These are phyloP conservation scores for Fremontodendron californicum DNA, from an alignment of 345 rosid species.

Conservation along the genomic window DNA sequence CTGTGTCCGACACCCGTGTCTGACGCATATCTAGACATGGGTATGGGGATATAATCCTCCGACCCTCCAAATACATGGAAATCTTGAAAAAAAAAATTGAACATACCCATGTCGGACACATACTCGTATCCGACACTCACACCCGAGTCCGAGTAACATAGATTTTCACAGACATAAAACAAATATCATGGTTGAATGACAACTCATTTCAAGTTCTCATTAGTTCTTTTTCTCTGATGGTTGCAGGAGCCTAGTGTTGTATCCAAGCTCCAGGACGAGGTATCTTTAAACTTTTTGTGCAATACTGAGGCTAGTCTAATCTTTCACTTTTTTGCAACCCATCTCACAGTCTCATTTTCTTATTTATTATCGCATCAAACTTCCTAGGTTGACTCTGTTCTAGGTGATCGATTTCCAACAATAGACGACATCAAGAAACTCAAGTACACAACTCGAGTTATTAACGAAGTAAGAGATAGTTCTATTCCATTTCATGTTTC, in stretches of 20 bases:
- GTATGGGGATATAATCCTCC: no score
- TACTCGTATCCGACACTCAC: no score
- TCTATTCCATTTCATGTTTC: neutral
- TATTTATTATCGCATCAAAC: slow-evolving; percentile 11
- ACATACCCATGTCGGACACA: no score
- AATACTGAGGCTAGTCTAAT: neutral
- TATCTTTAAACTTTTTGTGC: slow-evolving; percentile 18
- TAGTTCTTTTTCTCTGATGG: slow-evolving; percentile 16
- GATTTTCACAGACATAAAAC: neutral
- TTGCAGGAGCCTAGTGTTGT: slow-evolving; percentile 69
- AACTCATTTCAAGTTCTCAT: neutral
- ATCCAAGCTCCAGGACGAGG: slow-evolving; percentile 92
- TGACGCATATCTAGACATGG: no score
- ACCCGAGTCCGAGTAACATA: no score
- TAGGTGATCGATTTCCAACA: slow-evolving; percentile 84
- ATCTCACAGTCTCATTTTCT: neutral
- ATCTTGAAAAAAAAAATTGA: no score
- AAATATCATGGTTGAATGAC: neutral
- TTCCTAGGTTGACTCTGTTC: slow-evolving; percentile 76
- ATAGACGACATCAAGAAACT: slow-evolving; percentile 84
- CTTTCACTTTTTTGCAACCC: slow-evolving; percentile 5
- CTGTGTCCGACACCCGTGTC: no score
- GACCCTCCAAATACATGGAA: no score
- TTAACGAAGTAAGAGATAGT: slow-evolving; percentile 62
- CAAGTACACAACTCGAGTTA: slow-evolving; percentile 84